A percentile compares a stretch with the other conserved stretches of the same genome.
phyloP scores from a whole-genome alignment of 73 alveolate genomes.

The Tetrahymena thermophila region DNA sequence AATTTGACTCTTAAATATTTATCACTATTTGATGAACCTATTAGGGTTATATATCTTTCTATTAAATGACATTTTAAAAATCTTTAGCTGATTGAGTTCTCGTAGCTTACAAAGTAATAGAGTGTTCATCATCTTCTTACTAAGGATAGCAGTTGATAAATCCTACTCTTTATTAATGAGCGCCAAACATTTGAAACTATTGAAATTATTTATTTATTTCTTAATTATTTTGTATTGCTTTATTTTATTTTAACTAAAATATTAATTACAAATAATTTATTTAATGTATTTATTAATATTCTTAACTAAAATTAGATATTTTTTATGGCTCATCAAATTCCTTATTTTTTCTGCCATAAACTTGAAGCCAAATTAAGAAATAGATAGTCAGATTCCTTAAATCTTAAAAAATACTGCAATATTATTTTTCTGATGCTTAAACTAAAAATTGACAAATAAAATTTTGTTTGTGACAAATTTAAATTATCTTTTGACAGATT shows the following conservation, averaged over 20 bases:
- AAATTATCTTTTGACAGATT: too few relatives aligned
- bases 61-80: background rate
- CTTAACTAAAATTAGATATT: too few relatives aligned
- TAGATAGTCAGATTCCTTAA: background rate
- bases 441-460: too few relatives aligned
- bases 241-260: too few relatives aligned
- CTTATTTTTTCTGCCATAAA: background rate
- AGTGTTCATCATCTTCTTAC: background rate
- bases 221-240: background rate
- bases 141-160: background rate
- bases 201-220: background rate
- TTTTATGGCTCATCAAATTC: background rate
- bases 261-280: too few relatives aligned
- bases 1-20: background rate
- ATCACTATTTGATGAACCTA: background rate
- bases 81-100: background rate
- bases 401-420: background rate
- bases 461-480: too few relatives aligned
- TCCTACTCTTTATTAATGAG: background rate
- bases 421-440: background rate
- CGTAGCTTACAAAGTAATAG: background rate
- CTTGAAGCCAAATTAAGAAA: background rate
- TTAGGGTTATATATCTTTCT: background rate
- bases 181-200: background rate
- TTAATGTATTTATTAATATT: too few relatives aligned